Percentiles rank a stretch among this genome's conserved stretches.
phyloP scores from a whole-genome alignment of 306 rosid species.

The Argentina anserina region DNA sequence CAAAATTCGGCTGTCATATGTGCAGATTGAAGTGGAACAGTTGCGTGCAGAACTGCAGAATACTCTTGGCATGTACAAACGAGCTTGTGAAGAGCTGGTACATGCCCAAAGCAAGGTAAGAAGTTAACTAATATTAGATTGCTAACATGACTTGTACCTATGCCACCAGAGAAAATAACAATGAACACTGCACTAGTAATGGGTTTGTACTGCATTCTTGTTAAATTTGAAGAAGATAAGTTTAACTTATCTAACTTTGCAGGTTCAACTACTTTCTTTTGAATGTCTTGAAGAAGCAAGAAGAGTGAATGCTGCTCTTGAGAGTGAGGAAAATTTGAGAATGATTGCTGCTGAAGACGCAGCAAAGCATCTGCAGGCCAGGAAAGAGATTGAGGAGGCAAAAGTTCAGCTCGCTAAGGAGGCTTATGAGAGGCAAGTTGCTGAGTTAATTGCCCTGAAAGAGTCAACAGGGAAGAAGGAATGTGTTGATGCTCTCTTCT shows the following conservation, averaged over 20 bases:
- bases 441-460: conserved; percentile 64
- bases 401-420: conserved; percentile 62
- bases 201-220: background rate
- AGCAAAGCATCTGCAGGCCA: conserved; percentile 63
- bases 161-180: background rate
- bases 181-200: background rate
- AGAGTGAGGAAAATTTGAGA: conserved; percentile 65
- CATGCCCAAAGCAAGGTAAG: conserved; percentile 73
- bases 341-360: conserved; percentile 79
- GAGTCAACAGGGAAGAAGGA: conserved; percentile 69
- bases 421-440: conserved; percentile 75
- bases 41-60: conserved; percentile 71
- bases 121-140: conserved; percentile 11
- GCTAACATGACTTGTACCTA: background rate
- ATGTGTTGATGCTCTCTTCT: conserved; percentile 63
- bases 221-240: background rate
- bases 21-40: conserved; percentile 51
- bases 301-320: conserved; percentile 55
- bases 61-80: conserved; percentile 69
- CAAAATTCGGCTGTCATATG: conserved; percentile 39
- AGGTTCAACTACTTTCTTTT: conserved; percentile 66
- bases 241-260: conserved; percentile 10
- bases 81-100: conserved; percentile 71
- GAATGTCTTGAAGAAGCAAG: conserved; percentile 73
- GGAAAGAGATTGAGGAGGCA: conserved; percentile 69